Conservation (phyloP, 2,329 filamentous ascomycete species). For the Fusarium vanettenii region DNA sequence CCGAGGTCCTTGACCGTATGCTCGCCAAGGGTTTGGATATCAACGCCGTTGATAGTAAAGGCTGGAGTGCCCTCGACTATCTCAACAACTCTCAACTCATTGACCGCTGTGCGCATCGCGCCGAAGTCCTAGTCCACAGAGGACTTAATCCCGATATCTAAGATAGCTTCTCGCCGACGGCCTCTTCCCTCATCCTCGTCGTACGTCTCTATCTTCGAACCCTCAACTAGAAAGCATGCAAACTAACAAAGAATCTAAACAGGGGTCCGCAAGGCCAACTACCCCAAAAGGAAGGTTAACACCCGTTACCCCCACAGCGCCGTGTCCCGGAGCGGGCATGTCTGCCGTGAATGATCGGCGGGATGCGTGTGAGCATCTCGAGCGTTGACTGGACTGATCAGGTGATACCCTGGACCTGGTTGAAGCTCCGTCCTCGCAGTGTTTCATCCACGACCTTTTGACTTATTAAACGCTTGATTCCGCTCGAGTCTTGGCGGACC, state of each 20-base stretch:
- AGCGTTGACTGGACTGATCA: conserved; percentile 26
- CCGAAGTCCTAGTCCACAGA: background rate
- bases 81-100: background rate
- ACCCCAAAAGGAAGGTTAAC: conserved; percentile 34
- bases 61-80: background rate
- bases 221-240: background rate
- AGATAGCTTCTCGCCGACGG: background rate
- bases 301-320: conserved; percentile 17
- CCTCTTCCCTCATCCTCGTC: background rate
- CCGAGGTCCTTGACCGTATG: background rate
- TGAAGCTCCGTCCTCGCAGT: background rate
- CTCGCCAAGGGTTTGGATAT: background rate
- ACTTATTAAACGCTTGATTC: background rate
- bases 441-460: background rate
- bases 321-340: background rate
- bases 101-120: background rate
- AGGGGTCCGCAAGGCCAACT: conserved; percentile 4
- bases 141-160: background rate
- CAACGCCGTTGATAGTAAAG: background rate
- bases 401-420: background rate
- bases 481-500: background rate
- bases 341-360: conserved; percentile 15
- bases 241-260: background rate
- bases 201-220: background rate
- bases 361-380: conserved; percentile 25